These are phyloP conservation scores for Letharia columbiana DNA, from an alignment of 495 filamentous ascomycete genomes.

Conservation along the genomic window DNA sequence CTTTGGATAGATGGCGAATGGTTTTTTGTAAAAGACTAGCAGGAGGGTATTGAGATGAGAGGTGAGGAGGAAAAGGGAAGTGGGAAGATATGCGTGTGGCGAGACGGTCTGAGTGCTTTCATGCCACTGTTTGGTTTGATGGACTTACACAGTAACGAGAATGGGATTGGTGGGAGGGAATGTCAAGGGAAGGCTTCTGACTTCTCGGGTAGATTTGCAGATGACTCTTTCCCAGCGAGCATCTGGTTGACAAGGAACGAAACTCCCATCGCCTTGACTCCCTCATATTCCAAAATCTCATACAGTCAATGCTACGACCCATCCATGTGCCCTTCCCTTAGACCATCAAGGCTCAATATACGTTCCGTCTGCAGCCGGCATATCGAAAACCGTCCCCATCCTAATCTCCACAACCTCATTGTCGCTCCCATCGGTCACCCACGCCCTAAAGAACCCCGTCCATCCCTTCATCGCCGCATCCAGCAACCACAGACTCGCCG, in stretches of 20 bases:
- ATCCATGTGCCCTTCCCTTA: not conserved
- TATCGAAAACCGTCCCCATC: not conserved
- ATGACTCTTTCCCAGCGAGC: too few species aligned
- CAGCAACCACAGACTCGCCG: slow-evolving; percentile 6
- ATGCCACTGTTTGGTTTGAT: too few species aligned
- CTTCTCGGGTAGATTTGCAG: too few species aligned
- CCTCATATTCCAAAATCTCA: not conserved
- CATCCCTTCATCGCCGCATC: slow-evolving; percentile 7
- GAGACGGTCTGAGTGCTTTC: too few species aligned
- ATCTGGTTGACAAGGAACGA: not conserved
- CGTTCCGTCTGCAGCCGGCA: not conserved
- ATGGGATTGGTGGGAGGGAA: too few species aligned
- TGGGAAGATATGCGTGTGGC: too few species aligned
- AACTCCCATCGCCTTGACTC: not conserved
- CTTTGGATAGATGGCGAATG: too few species aligned
- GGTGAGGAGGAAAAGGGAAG: too few species aligned
- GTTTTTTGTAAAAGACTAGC: too few species aligned
- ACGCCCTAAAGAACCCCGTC: not conserved
- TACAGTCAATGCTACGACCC: not conserved
- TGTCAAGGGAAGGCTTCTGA: too few species aligned
- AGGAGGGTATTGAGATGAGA: too few species aligned
- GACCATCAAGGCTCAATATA: not conserved
- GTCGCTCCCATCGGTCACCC: not conserved
- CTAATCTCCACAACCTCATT: not conserved
- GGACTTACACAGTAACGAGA: too few species aligned